Base-by-base conservation (phyloP, 2,329 filamentous ascomycete genomes). In the Colletotrichum simmondsii region DNA sequence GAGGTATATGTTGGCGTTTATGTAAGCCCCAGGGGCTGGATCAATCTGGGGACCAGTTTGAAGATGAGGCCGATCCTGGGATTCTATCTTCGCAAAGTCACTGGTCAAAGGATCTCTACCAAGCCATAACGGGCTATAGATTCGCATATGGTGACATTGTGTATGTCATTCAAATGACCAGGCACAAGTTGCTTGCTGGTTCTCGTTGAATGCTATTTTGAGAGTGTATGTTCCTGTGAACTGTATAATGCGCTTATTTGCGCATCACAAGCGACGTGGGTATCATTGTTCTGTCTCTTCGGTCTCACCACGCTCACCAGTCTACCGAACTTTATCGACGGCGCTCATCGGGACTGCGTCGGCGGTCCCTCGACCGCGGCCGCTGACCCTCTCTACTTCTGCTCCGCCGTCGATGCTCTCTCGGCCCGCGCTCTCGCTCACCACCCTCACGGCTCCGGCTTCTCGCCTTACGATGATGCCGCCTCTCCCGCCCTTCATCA, bases 351-450 rank as follows among this genome's bases (percentile, higher is more conserved):
- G 66, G 62, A 32, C 62, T 71, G 26, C 53, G 74, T 12, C 65
- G 73, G 10, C 72, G 59, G 11, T 73, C 72, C 22, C 65, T 46
- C 4, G 71, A 59, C 24, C 59, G 54, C 24, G 49, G 46, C 11
- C 72, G 53, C 22, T 73, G 63, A 14, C 58, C 57, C 22, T 69
- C 65, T 10, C 72, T 66, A 28, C 68, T 74, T 37, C 68, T 71
- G 32, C 73, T 73, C 28, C 66, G 59, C 52, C 65, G 70, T 14
- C 65, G 65, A n/a, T 71, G 63, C 49, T 75, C 67, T 37, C 65
- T 72, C 46, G 49, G 54, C 14, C 68, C 63, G 32, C 70, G 54
- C 12, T 71, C 37, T 42, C 37, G 37, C 37, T 19, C 37, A 19
- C 37, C 37, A 19, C 14, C 16, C 37, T 42, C 58, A 8, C 32